Base-by-base conservation (phyloP, 371 early-diverging fungal species). In the Apophysomyces trapeziformis region DNA sequence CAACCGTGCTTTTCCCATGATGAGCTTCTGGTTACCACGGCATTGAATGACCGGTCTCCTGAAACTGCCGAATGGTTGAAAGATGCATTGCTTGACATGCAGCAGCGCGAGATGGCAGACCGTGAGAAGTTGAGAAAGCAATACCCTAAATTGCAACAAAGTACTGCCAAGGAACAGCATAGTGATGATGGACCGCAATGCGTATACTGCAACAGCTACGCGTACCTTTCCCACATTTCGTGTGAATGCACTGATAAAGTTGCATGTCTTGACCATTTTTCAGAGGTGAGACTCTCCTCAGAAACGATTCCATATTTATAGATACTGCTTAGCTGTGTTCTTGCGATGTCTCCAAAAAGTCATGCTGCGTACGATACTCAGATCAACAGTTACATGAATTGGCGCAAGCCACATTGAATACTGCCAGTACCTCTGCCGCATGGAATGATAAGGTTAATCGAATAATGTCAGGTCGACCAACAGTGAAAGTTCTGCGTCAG, bases 1-100 rank as follows among this genome's bases (percentile, higher is more conserved):
- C 88, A 86, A 41, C 98, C 98, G 0, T 96, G 95, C 7, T 98
- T 97, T 69, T 94, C 93, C 1, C 97, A 96, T 79, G 97, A 97
- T 50, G 95, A 96, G 72, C 79, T 98, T 54, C 68, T 98, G 9
- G 73, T 89, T 38, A 88, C 85, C 18, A 87, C 84, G 45, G 82
- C 85, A 57, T 64, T 78, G 16, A 75, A 81, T 35, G 81, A 85
- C 37, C 68, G 70, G 13, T 74, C 71, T 39, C 44, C 66, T 1
- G 74, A 80, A 14, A 80, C 83, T 4, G 82, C 84, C 5, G 57
- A 67, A 26, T 91, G 91, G 90, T 47, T 83, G 7, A 68, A 86
- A 56, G 76, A 72, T 11, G 92, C 85, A 35, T 63, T 92, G 38
- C 65, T 63, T 7, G 85, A 86, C 12, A 76, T 94, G 75, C 65